These are phyloP conservation scores for Ophioceras dolichostomum DNA, from an alignment of 2,329 filamentous ascomycete genomes.

Conservation along the genomic window DNA sequence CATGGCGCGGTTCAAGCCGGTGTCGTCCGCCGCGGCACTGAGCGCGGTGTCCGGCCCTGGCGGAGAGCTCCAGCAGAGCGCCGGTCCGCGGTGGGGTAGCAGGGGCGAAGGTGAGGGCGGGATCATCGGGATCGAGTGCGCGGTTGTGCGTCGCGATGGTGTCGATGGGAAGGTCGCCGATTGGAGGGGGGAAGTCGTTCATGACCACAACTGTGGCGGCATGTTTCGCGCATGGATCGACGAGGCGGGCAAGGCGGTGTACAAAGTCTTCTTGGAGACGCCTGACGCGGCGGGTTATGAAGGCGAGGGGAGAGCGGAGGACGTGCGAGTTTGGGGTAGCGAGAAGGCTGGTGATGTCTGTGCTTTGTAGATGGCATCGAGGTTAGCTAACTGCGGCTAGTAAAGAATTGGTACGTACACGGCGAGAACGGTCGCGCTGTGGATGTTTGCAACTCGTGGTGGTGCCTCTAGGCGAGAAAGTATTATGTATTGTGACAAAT, in stretches of 20 bases:
- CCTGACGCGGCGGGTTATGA: background rate
- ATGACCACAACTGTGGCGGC: constrained; percentile 75
- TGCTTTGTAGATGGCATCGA: no score
- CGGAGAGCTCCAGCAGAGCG: constrained; percentile 64
- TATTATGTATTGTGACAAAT: background rate
- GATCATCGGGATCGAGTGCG: constrained; percentile 68
- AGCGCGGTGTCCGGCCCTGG: constrained; percentile 53
- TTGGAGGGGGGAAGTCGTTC: constrained; percentile 43
- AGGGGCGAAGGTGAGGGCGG: constrained; percentile 75
- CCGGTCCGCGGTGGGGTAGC: constrained; percentile 58
- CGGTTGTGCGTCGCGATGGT: constrained; percentile 30
- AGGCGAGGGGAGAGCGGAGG: background rate
- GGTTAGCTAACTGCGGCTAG: no score
- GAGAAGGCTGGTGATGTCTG: no score
- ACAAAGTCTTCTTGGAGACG: constrained; percentile 39
- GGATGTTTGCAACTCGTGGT: no score
- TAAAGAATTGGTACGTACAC: no score
- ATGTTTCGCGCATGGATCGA: constrained; percentile 78
- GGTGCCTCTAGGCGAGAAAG: no score
- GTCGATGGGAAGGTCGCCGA: constrained; percentile 26
- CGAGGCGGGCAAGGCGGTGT: constrained; percentile 41
- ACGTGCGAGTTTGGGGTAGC: background rate
- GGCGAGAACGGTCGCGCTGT: no score
- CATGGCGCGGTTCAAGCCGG: constrained; percentile 51
- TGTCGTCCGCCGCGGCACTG: constrained; percentile 45